Percentiles rank a stretch among this genome's conserved stretches.
Evolutionary conservation across 2,329 filamentous ascomycete genomes (phyloP).

Genomic region (Plectosphaerella sp.): DNA sequence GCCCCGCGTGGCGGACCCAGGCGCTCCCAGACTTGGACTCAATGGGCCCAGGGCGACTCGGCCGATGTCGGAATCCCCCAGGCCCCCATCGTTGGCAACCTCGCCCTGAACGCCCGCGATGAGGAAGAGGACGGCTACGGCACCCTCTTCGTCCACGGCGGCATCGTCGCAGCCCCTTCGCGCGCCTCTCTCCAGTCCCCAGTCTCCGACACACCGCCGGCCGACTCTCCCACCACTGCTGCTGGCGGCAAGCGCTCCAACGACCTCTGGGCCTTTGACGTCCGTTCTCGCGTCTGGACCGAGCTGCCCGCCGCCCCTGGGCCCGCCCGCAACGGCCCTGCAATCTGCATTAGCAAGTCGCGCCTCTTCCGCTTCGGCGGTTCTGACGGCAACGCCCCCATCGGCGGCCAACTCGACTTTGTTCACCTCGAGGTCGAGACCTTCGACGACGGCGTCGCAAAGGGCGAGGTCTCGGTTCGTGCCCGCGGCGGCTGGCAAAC

Average conservation of each 20-base stretch:
- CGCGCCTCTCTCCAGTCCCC: background rate
- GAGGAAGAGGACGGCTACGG: constrained; percentile 59
- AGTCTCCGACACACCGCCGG: constrained; percentile 37
- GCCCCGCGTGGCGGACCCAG: constrained; percentile 22
- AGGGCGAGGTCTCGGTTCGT: constrained; percentile 44
- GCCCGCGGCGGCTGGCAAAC: constrained; percentile 52
- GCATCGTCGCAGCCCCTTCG: constrained; percentile 23
- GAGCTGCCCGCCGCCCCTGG: constrained; percentile 64
- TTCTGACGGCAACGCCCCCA: constrained; percentile 65
- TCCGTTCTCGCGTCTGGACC: constrained; percentile 61
- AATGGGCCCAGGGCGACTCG: constrained; percentile 52
- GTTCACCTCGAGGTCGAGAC: constrained; percentile 52
- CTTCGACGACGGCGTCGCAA: constrained; percentile 44
- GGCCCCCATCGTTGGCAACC: constrained; percentile 51
- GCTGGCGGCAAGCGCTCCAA: constrained; percentile 53
- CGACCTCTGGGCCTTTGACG: constrained; percentile 77
- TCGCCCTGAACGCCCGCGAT: constrained; percentile 54
- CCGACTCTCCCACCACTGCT: too few relatives aligned
- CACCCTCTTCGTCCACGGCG: constrained; percentile 73
- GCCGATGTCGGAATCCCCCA: constrained; percentile 54
- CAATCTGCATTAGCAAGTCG: constrained; percentile 59
- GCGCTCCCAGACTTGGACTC: constrained; percentile 43
- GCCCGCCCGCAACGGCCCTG: constrained; percentile 61
- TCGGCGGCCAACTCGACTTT: constrained; percentile 69
- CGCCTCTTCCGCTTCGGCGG: constrained; percentile 77